Percentiles rank a stretch among this genome's conserved stretches.
Conservation (phyloP, 2,329 filamentous ascomycete species). For the Waltergamsia citrina region DNA sequence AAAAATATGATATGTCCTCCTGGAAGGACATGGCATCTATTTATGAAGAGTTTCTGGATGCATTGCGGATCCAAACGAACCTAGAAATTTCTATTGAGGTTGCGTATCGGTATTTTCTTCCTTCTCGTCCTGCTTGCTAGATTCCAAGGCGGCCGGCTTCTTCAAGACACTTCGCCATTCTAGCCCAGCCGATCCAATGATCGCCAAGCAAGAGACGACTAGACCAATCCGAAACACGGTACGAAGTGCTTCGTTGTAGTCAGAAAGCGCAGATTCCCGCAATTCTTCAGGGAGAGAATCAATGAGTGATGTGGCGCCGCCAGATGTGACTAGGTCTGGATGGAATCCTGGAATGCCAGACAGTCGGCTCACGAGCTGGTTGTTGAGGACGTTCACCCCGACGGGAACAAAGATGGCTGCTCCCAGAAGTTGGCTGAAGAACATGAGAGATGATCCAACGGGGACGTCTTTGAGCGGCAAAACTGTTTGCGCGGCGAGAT, state of each 20-base stretch:
- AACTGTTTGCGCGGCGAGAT: conserved; percentile 35
- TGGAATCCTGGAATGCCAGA: background rate
- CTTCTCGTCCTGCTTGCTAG: too few relatives aligned
- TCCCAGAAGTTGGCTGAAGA: conserved; percentile 34
- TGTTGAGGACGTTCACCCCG: conserved; percentile 40
- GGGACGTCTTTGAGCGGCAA: conserved; percentile 31
- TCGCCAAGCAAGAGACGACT: conserved; percentile 38
- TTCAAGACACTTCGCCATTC: conserved; percentile 48
- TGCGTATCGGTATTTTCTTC: too few relatives aligned
- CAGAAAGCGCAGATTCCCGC: background rate
- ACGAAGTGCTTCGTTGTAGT: conserved; percentile 53
- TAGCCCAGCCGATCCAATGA: conserved; percentile 44
- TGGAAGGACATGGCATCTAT: too few relatives aligned
- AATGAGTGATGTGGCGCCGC: conserved; percentile 1
- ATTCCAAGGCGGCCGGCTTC: too few relatives aligned
- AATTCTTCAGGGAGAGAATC: background rate
- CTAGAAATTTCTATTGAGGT: too few relatives aligned
- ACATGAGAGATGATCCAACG: conserved; percentile 32
- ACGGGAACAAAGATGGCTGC: conserved; percentile 40
- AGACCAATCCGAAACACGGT: conserved; percentile 51
- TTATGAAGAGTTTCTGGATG: too few relatives aligned
- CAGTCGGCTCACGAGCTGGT: conserved; percentile 24
- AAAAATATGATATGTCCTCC: too few relatives aligned
- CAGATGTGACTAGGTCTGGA: background rate
- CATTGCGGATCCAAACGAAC: too few relatives aligned